Evolutionary conservation across 2,329 filamentous ascomycete species (phyloP), one percentile per base, ranked within the genome.

Genomic region (Microcyclospora pomicola): DNA sequence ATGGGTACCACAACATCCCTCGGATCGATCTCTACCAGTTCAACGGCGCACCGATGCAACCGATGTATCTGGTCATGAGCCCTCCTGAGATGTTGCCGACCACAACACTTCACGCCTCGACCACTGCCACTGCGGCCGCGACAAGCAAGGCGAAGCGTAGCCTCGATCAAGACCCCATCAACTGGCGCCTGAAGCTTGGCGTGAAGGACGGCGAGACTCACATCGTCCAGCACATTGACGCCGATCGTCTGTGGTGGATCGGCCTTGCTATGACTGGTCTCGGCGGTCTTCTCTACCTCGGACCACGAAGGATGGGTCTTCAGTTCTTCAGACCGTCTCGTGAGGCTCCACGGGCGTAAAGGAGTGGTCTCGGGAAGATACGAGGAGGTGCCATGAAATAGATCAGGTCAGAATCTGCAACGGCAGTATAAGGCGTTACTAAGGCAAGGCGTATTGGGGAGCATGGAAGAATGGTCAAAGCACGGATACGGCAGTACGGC

Each of bases 31-130:
- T 84, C 33, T 77, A 66, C 56, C 58, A 69, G 49, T 74, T 69
- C 49, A 74, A 82, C 52, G 79, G 78, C 41, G 60, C 73, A 1
- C 77, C 75, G 9, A 62, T 81, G 60, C 71, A 77, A 47, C 78
- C 79, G 9, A 68, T 84, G 65, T 83, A 79, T 57, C 66, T 80
- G 33, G 71, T 69, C 45, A 74, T 69, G 53, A 66, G 59, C 10
- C 72, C 76, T 5, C 77, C 79, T 0, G 61, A 76, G 51, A 83
- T 83, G 77, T 69, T 82, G 5, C 78, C 79, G 2, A 82, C 78
- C 2, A 65, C 66, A 9, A 80, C 75, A 0, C 63, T 83, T 42
- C 77, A 81, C 50, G 73, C 77, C 1, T 63, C 59, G 1, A 54
- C 50, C 14, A 53, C 60, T 14, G 54, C 55, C 3, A 59, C 59